Evolutionary conservation across 75 land plant genomes (phyloP).

Genomic region (Cryptomeria japonica): DNA sequence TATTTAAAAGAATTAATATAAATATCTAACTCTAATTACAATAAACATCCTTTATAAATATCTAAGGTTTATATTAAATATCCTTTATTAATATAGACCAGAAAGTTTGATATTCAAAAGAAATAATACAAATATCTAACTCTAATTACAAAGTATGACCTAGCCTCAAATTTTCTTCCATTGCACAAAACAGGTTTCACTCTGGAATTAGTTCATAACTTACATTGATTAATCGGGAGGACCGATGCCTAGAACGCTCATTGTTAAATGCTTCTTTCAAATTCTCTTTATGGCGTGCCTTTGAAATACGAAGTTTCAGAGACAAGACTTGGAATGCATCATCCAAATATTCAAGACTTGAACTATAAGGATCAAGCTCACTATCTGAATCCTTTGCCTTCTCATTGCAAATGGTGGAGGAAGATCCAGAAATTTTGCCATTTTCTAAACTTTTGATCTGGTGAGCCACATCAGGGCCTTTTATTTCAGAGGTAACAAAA

Average conservation of each 20-base stretch:
- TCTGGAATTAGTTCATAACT: background rate
- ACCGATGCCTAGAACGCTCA: constrained; percentile 28
- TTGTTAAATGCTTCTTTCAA: constrained; percentile 39
- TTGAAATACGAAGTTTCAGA: constrained; percentile 31
- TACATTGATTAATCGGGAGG: constrained; percentile 18
- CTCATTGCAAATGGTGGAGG: background rate
- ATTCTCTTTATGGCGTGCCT: constrained; percentile 33
- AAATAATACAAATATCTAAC: background rate
- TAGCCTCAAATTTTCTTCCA: constrained; percentile 3
- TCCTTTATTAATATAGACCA: too few relatives aligned
- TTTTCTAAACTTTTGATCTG: background rate
- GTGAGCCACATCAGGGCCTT: constrained; percentile 7
- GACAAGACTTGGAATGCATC: constrained; percentile 35
- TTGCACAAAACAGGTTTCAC: background rate
- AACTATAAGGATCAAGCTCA: constrained; percentile 21
- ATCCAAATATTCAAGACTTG: constrained; percentile 39
- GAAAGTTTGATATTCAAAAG: background rate
- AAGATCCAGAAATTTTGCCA: background rate
- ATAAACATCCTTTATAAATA: background rate
- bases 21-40: background rate
- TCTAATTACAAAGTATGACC: background rate
- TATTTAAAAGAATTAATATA: background rate
- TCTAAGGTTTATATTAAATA: too few relatives aligned
- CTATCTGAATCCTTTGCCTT: constrained; percentile 13
- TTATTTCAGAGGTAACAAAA: background rate